Percentiles rank a stretch among this genome's conserved stretches.
phyloP scores from a whole-genome alignment of 305 asterid species.

The Fraxinus platypoda region DNA sequence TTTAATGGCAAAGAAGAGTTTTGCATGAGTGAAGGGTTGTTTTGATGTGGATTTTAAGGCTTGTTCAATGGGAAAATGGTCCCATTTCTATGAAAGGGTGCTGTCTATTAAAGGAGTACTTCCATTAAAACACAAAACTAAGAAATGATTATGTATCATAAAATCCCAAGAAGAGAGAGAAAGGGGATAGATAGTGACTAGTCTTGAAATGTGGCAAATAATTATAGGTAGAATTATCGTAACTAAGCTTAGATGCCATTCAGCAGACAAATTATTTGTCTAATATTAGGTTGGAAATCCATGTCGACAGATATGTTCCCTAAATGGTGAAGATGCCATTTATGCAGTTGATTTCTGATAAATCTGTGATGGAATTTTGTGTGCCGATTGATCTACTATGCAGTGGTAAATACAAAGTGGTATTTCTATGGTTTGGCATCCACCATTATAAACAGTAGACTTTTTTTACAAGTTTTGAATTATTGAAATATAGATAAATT shows the following conservation, averaged over 20 bases:
- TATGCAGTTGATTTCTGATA: constrained; percentile 19
- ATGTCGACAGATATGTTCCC: constrained; percentile 23
- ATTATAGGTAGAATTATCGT: background rate
- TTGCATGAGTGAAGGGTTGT: constrained; percentile 39
- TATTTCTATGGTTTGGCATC: too few relatives aligned
- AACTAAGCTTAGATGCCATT: too few relatives aligned
- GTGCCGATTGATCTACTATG: background rate
- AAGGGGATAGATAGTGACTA: constrained; percentile 30
- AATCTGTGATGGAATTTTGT: constrained; percentile 9
- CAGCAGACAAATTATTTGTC: background rate
- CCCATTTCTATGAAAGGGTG: constrained; percentile 25
- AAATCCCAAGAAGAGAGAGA: constrained; percentile 4
- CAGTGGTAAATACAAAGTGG: background rate
- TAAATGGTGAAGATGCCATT: constrained; percentile 25
- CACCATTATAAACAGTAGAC: too few relatives aligned
- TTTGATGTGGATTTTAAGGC: constrained; percentile 28
- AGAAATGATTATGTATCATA: background rate
- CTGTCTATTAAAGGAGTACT: constrained; percentile 17
- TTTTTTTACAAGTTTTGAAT: too few relatives aligned
- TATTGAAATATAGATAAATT: too few relatives aligned
- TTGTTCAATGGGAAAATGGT: constrained; percentile 21
- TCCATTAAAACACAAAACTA: constrained; percentile 23
- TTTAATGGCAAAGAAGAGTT: constrained; percentile 25
- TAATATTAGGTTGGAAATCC: constrained; percentile 17
- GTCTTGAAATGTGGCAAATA: constrained; percentile 16